Base-by-base conservation (phyloP, 805 yeast genomes). In the Yamadazyma olivae region DNA sequence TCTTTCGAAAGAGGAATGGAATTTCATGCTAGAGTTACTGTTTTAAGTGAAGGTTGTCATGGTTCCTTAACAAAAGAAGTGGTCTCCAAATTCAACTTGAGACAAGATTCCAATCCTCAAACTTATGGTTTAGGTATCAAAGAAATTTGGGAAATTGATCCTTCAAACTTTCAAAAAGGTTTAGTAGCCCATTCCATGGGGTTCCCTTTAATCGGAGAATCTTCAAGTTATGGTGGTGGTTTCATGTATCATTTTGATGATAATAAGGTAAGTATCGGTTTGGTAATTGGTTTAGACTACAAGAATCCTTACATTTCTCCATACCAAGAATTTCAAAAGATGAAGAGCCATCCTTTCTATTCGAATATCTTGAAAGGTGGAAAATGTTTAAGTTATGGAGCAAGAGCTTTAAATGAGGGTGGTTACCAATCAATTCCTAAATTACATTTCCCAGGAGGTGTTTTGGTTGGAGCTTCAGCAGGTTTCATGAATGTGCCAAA, bases 401-500 rank as follows among this genome's bases (percentile, higher is more conserved):
- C 99, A 3, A 75, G 99, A 50, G 96, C 98, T 1, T 74, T 93
- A 49, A 93, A 91, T 59, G 99, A 93, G 65, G 99, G 99, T 44
- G 99, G 99, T 1, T 74, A 71, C 48, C 99, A 93, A 67, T 81
- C 95, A 25, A 84, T 93, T 35, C 99, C 99, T 17, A 77, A 81
- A 54, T 70, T 93, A 37, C 69, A 81, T 46, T 93, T 93, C 75
- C 98, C 98, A 2, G 99, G 99, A 33, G 99, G 99, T 35, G 82
- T 89, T 6, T 64, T 93, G 19, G 91, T 93, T 26, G 99, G 99
- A 21, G 93, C 95, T 39, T 70, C 95, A 39, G 99, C 99, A 3
- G 99, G 99, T 1, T 91, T 93, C 59, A 76, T 93, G 78, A 93
- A 93, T 56, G 98, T 93, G 29, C 97, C 99, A 35, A 93, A 91